A percentile compares a stretch with the other conserved stretches of the same genome.
These are phyloP conservation scores for Wickerhamiella cacticola DNA, from an alignment of 805 yeast species.

Conservation along the genomic window DNA sequence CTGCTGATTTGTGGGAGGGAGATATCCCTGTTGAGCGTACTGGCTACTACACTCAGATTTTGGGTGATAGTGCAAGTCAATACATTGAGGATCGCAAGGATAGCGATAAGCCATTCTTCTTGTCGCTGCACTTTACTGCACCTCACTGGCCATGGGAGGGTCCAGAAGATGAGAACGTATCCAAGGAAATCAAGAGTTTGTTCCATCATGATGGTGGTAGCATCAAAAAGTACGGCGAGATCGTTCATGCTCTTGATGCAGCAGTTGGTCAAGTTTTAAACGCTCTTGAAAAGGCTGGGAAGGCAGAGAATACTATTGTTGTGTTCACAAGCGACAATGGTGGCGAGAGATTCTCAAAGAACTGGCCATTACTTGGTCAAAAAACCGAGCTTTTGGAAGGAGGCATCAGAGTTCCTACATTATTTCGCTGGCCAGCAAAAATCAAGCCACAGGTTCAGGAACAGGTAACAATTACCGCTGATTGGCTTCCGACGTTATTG, in stretches of 20 bases:
- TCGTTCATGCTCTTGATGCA: conserved; percentile 45
- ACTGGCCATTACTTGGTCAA: conserved; percentile 39
- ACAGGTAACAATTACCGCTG: conserved; percentile 47
- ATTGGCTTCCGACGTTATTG: conserved; percentile 44
- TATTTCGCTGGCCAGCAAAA: conserved; percentile 35
- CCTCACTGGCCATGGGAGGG: conserved; percentile 63
- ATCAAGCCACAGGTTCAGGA: conserved; percentile 24
- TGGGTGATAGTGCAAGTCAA: conserved; percentile 27
- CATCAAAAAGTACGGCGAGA: conserved; percentile 45
- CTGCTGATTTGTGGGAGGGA: conserved; percentile 18
- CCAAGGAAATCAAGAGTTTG: conserved; percentile 38
- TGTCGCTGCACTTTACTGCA: conserved; percentile 46
- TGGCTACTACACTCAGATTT: conserved; percentile 22
- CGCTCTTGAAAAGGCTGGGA: conserved; percentile 33
- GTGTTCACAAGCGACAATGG: conserved; percentile 54
- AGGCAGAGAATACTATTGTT: conserved; percentile 44
- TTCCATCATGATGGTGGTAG: conserved; percentile 41
- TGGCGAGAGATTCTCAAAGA: conserved; percentile 51
- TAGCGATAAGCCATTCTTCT: conserved; percentile 41
- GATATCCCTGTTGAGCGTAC: conserved; percentile 20
- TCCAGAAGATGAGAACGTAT: conserved; percentile 33
- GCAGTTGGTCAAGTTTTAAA: conserved; percentile 41
- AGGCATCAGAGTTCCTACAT: conserved; percentile 46
- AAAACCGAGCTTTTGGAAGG: conserved; percentile 52
- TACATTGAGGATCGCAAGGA: conserved; percentile 32